These are phyloP conservation scores for Fusarium citri DNA, from an alignment of 2,329 filamentous ascomycete genomes.

Conservation along the genomic window DNA sequence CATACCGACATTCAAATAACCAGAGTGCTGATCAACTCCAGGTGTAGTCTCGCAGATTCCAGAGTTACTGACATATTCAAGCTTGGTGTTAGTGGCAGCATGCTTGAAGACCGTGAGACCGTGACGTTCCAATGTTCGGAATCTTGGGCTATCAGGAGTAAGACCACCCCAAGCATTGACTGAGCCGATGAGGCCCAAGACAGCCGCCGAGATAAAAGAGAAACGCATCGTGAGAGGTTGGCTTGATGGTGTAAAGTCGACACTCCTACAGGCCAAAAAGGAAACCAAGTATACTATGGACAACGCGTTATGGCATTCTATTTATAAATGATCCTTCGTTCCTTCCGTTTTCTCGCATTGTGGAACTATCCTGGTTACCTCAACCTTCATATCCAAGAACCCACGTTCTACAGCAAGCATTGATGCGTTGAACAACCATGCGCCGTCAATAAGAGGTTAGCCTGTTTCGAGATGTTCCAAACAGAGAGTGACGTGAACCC, in stretches of 20 bases:
- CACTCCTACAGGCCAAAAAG: not conserved
- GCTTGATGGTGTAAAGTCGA: not conserved
- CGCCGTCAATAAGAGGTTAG: constrained; percentile 3
- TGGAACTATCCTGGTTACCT: constrained; percentile 37
- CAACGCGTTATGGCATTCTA: constrained; percentile 1
- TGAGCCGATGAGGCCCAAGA: constrained; percentile 33
- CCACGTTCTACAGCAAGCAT: constrained; percentile 18
- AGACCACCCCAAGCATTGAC: constrained; percentile 35
- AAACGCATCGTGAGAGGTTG: constrained; percentile 31
- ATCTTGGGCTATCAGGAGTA: constrained; percentile 32
- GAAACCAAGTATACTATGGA: not conserved
- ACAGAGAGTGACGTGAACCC: not conserved
- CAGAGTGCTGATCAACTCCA: constrained; percentile 73
- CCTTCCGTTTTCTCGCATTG: not conserved
- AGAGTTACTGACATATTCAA: constrained; percentile 44
- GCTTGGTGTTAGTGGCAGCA: constrained; percentile 34
- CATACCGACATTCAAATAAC: constrained; percentile 70
- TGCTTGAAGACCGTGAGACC: constrained; percentile 33
- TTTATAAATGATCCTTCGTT: constrained; percentile 7
- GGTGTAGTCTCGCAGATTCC: constrained; percentile 66
- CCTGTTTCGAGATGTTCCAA: constrained; percentile 25
- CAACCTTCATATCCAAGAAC: constrained; percentile 10
- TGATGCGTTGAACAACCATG: constrained; percentile 15
- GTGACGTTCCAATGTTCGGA: constrained; percentile 27
- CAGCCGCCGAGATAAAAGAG: constrained; percentile 26